phyloP scores from a whole-genome alignment of 1,284 basidiomycete genomes.

The Microbotryum scabiosae region DNA sequence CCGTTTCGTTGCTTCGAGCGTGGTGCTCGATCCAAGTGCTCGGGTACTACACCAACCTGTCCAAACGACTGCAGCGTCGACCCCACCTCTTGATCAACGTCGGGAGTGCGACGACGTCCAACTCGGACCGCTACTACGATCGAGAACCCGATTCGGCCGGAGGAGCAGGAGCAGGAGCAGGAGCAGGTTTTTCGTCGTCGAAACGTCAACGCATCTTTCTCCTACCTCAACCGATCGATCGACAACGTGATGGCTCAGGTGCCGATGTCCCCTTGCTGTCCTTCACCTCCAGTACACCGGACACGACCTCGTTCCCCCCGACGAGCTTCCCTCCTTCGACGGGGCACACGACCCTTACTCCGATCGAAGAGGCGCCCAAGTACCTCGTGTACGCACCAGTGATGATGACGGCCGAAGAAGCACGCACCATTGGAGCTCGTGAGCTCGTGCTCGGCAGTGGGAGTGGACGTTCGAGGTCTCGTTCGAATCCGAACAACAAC shows the following conservation, averaged over 20 bases:
- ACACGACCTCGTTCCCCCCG: background rate
- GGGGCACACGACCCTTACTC: background rate
- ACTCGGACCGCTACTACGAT: conserved; percentile 5
- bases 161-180: conserved; percentile 2
- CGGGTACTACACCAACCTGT: conserved; percentile 5
- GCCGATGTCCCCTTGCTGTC: conserved; percentile 12
- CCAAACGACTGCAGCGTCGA: background rate
- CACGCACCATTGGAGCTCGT: conserved; percentile 10
- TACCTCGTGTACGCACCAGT: conserved; percentile 23
- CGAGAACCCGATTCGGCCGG: background rate
- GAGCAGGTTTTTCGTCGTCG: background rate
- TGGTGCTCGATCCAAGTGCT: conserved; percentile 10
- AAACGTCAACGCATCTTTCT: conserved; percentile 8
- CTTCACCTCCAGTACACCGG: conserved; percentile 16
- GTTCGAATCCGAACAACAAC: background rate
- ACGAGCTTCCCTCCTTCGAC: conserved; percentile 12
- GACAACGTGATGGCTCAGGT: background rate
- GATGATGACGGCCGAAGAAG: conserved; percentile 18
- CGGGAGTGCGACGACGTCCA: background rate
- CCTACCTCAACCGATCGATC: conserved; percentile 11
- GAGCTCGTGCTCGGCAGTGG: conserved; percentile 13
- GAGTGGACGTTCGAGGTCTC: background rate
- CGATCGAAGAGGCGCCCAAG: background rate
- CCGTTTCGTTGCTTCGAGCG: background rate
- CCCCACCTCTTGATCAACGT: background rate